Evolutionary conservation across 2,329 filamentous ascomycete species (phyloP).

Genomic region (Fusarium aywerte): DNA sequence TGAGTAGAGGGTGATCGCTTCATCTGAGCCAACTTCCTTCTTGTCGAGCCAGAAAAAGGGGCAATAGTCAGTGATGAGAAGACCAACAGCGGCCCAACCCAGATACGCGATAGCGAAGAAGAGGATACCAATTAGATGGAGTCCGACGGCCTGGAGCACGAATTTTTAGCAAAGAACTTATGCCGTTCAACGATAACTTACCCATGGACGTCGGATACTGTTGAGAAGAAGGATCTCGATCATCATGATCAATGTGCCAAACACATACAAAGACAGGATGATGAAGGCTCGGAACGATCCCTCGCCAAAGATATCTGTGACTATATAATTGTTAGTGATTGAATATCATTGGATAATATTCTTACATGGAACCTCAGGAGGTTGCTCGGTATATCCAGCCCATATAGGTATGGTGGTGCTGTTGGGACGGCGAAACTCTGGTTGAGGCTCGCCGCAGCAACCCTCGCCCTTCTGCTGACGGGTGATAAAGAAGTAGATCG

Average conservation of each 20-base stretch:
- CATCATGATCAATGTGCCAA: conserved; percentile 57
- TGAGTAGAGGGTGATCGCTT: conserved; percentile 58
- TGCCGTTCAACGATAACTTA: conserved; percentile 45
- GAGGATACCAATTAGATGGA: conserved; percentile 57
- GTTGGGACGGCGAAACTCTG: conserved; percentile 14
- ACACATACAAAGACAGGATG: conserved; percentile 59
- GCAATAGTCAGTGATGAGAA: conserved; percentile 57
- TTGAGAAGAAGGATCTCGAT: conserved; percentile 62
- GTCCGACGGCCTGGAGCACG: conserved; percentile 55
- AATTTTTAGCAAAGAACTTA: conserved; percentile 14
- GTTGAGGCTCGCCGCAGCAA: conserved; percentile 11
- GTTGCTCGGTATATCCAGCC: conserved; percentile 4
- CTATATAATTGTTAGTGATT: conserved; percentile 47
- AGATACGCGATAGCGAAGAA: conserved; percentile 59
- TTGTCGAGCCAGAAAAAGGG: conserved; percentile 65
- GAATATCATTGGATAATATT: conserved; percentile 4
- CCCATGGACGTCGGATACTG: conserved; percentile 63
- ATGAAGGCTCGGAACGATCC: conserved; percentile 60
- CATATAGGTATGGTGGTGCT: conserved; percentile 10
- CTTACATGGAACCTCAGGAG: conserved; percentile 44
- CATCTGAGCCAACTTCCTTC: conserved; percentile 55
- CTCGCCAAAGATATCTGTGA: conserved; percentile 60
- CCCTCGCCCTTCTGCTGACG: conserved; percentile 46
- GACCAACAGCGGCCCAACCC: conserved; percentile 61
- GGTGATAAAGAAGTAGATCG: conserved; percentile 61